A percentile compares a stretch with the other conserved stretches of the same genome.
phyloP scores from a whole-genome alignment of 306 rosid genomes.

The Prunus davidiana region DNA sequence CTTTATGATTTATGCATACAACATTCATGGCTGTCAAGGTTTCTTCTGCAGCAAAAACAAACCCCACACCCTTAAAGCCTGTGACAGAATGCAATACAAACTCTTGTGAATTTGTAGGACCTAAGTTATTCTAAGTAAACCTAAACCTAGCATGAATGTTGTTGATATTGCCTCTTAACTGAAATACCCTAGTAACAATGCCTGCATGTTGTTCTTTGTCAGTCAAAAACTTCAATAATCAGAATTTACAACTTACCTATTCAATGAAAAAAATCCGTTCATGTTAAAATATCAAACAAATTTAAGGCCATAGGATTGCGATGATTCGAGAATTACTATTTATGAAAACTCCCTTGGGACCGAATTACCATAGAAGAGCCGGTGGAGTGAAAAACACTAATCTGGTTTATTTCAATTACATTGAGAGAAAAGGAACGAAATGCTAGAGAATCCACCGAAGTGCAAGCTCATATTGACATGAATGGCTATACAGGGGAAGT shows the following conservation, averaged over 20 bases:
- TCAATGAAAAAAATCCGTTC: no score
- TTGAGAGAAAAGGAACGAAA: slow-evolving; percentile 9
- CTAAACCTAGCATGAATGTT: slow-evolving; percentile 10
- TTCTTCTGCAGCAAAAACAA: slow-evolving; percentile 18
- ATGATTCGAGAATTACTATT: neutral
- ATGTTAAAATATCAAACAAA: neutral
- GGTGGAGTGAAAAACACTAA: neutral
- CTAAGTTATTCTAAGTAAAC: slow-evolving; percentile 10
- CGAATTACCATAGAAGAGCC: slow-evolving; percentile 10
- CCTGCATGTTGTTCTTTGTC: neutral
- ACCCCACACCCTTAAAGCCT: slow-evolving; percentile 20
- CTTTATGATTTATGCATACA: neutral
- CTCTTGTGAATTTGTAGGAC: slow-evolving; percentile 24
- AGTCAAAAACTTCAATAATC: neutral
- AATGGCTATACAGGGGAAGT: slow-evolving; percentile 25
- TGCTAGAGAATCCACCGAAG: slow-evolving; percentile 12
- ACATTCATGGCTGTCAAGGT: slow-evolving; percentile 20
- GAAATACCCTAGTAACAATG: neutral
- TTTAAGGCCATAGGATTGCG: neutral
- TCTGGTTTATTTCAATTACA: neutral
- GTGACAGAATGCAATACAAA: neutral
- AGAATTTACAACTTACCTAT: neutral
- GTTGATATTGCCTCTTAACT: neutral
- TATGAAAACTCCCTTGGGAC: neutral
- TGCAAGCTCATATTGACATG: slow-evolving; percentile 14